Evolutionary conservation across 768 basidiomycete species (phyloP), one percentile per base, ranked within the genome.

Genomic region (Mycena floridula): DNA sequence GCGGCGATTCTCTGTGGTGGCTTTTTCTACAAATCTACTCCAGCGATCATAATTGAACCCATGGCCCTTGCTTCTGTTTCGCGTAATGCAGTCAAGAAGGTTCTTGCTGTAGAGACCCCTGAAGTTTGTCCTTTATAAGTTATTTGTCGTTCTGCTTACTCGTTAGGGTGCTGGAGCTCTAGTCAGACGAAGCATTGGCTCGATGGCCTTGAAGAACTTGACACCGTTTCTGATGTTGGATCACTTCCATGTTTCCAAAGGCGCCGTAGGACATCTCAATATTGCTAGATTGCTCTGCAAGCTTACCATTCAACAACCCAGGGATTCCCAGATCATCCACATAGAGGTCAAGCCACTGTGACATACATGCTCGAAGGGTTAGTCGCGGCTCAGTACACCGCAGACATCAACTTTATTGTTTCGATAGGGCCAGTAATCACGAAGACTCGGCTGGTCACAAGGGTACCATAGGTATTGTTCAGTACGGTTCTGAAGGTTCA

Each of bases 301-400:
- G 25, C 21, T 13, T 35, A 18, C 13, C 7, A 3, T 13, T 22
- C 23, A 7, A 12, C 21, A 40, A 46, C n/a, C 16, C 46, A 85
- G 83, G 87, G 89, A 3, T 92, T 95, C 56, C 89, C 90, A 11
- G 94, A 96, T 59, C 93, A 95, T 59, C 91, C 93, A 3, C 93
- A 94, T 61, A 76, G 91, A 15, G 93, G 91, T 3, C 91, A 93
- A 60, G 82, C 83, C 3, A 89, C 85, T 2, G 83, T 89, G 3
- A 93, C 92, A 0, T 95, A 95, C 61, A 85, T 96, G 81, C 69
- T 92, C 0, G 73, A 89, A 66, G 92, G 89, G 78, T 82, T 57
- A 25, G 65, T 35, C 13, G 7, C 3, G 3, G 16, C 6, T n/a
- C n/a, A n/a, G n/a, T n/a, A n/a, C n/a, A n/a, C n/a, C n/a, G n/a